These are phyloP conservation scores for Torulaspora globosa DNA, from an alignment of 1,139 yeast genomes.

Conservation along the genomic window DNA sequence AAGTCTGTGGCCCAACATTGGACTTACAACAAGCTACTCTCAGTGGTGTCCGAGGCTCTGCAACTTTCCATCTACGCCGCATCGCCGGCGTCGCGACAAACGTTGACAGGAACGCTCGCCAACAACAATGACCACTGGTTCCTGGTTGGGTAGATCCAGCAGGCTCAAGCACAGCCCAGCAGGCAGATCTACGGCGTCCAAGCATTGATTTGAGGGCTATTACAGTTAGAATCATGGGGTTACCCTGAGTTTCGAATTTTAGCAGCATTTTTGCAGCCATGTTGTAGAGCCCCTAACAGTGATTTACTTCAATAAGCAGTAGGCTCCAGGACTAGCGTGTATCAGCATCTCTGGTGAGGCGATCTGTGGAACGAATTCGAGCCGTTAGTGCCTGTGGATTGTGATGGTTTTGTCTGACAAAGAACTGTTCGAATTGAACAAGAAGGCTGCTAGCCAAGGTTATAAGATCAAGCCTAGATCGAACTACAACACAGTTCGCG, in stretches of 20 bases:
- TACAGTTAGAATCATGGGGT: background rate
- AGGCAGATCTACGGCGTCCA: background rate
- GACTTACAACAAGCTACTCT: conserved; percentile 10
- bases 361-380: background rate
- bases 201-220: background rate
- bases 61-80: conserved; percentile 13
- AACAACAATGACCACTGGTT: conserved; percentile 17
- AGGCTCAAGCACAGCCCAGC: background rate
- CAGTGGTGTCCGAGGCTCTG: conserved; percentile 13
- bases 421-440: conserved; percentile 64
- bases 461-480: conserved; percentile 86
- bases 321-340: conserved; percentile 1
- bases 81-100: conserved; percentile 17
- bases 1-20: conserved; percentile 12
- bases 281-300: conserved; percentile 13
- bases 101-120: conserved; percentile 11
- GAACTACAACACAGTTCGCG: conserved; percentile 93
- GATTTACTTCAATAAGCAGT: conserved; percentile 1
- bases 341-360: background rate
- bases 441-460: conserved; percentile 87
- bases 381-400: background rate
- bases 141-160: conserved; percentile 11
- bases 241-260: conserved; percentile 10
- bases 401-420: conserved; percentile 37
- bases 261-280: conserved; percentile 15